These are phyloP conservation scores for Albizia julibrissin DNA, from an alignment of 306 rosid species.

Conservation along the genomic window DNA sequence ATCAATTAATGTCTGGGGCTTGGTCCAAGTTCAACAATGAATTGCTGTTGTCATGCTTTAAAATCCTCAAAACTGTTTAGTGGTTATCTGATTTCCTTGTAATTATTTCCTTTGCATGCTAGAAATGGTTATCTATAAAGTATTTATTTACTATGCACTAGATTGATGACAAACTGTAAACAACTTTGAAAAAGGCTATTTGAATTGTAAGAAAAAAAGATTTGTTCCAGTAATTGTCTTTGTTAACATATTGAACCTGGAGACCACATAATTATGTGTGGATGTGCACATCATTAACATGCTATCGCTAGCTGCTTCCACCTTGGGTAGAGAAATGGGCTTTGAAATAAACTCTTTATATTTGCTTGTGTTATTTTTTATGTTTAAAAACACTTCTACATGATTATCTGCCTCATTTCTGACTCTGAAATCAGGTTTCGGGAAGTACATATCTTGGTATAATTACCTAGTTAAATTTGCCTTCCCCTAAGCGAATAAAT, in stretches of 20 bases:
- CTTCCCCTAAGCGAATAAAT: not conserved
- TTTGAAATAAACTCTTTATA: not conserved
- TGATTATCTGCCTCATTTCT: not conserved
- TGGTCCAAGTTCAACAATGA: conserved; percentile 12
- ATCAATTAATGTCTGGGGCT: conserved; percentile 22
- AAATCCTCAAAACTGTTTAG: not conserved
- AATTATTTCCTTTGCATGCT: conserved; percentile 7
- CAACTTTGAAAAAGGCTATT: conserved; percentile 6
- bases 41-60: conserved; percentile 13
- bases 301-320: not conserved
- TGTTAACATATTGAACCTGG: not conserved
- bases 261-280: not conserved
- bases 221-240: not conserved
- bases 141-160: not conserved
- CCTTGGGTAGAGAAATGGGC: not conserved
- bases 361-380: not conserved
- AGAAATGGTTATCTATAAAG: not conserved
- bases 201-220: not conserved
- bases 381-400: not conserved
- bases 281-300: conserved; percentile 16
- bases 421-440: not conserved
- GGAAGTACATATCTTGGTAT: conserved; percentile 8
- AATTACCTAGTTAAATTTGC: not conserved
- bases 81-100: conserved; percentile 28
- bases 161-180: conserved; percentile 2